Conservation (phyloP, 2,329 filamentous ascomycete species). For the Penicillium sp. region DNA sequence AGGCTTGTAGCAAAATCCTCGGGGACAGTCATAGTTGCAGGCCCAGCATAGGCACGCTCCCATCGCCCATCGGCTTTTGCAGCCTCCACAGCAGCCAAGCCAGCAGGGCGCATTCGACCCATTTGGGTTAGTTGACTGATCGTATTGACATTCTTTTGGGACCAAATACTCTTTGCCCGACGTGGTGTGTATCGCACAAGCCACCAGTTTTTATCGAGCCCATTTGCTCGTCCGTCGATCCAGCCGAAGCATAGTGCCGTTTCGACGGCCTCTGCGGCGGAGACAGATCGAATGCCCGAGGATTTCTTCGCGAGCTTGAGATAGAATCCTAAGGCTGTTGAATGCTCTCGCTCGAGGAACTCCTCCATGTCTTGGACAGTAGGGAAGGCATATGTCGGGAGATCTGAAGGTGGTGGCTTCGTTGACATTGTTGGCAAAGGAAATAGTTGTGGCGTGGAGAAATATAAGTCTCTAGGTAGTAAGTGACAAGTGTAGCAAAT, state of each 20-base stretch:
- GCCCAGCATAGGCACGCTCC: slow-evolving; percentile 60
- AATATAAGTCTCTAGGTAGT: not conserved
- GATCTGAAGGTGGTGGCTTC: slow-evolving; percentile 22
- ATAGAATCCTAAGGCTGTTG: slow-evolving; percentile 47
- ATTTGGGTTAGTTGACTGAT: slow-evolving; percentile 50
- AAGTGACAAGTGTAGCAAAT: too few species aligned
- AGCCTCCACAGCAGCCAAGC: slow-evolving; percentile 56
- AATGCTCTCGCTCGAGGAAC: slow-evolving; percentile 48
- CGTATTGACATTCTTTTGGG: slow-evolving; percentile 61
- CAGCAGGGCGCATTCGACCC: slow-evolving; percentile 56
- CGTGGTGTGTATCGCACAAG: slow-evolving; percentile 64
- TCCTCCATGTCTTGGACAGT: slow-evolving; percentile 36
- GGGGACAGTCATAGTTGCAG: slow-evolving; percentile 53
- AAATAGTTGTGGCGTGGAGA: not conserved
- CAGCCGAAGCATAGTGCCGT: slow-evolving; percentile 64
- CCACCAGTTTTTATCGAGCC: slow-evolving; percentile 54
- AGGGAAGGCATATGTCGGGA: slow-evolving; percentile 34
- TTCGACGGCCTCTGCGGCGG: slow-evolving; percentile 57
- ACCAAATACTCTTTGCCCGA: slow-evolving; percentile 61
- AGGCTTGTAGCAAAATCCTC: slow-evolving; percentile 55
- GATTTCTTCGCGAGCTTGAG: slow-evolving; percentile 56
- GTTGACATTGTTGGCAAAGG: slow-evolving; percentile 7
- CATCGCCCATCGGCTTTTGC: slow-evolving; percentile 63
- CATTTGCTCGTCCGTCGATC: slow-evolving; percentile 63
- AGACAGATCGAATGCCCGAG: slow-evolving; percentile 50